Evolutionary conservation across 306 rosid genomes (phyloP).

Genomic region (Cucumis cinereus): DNA sequence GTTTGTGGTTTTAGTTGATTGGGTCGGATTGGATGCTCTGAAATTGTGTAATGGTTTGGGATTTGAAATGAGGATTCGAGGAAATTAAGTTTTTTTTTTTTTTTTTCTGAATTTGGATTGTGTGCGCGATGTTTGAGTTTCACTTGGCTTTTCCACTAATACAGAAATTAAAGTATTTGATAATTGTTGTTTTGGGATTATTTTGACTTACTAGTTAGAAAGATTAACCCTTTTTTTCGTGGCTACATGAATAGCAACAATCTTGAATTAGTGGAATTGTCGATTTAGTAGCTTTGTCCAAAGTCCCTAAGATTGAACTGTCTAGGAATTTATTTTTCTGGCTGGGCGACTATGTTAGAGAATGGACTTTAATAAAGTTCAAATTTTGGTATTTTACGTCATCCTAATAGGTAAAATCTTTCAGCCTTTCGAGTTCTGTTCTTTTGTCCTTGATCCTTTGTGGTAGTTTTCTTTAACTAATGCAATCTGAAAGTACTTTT

Average conservation of each 20-base stretch:
- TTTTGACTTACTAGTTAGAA: background rate
- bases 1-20: background rate
- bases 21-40: background rate
- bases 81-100: background rate
- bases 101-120: background rate
- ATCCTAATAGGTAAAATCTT: background rate
- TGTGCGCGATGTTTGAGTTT: background rate
- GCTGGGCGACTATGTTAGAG: background rate
- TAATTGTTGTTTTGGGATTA: background rate
- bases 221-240: background rate
- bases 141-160: background rate
- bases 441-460: background rate
- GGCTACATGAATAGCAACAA: background rate
- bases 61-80: background rate
- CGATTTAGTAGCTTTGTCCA: too few relatives aligned
- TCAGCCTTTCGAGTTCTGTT: background rate
- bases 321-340: background rate
- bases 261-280: background rate
- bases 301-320: background rate
- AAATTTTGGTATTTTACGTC: background rate
- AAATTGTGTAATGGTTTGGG: background rate
- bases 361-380: background rate
- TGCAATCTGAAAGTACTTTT: background rate
- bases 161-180: background rate
- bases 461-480: background rate